Evolutionary conservation across 2,329 filamentous ascomycete species (phyloP), one percentile per base, ranked within the genome.

Genomic region (Epichloe sp.): DNA sequence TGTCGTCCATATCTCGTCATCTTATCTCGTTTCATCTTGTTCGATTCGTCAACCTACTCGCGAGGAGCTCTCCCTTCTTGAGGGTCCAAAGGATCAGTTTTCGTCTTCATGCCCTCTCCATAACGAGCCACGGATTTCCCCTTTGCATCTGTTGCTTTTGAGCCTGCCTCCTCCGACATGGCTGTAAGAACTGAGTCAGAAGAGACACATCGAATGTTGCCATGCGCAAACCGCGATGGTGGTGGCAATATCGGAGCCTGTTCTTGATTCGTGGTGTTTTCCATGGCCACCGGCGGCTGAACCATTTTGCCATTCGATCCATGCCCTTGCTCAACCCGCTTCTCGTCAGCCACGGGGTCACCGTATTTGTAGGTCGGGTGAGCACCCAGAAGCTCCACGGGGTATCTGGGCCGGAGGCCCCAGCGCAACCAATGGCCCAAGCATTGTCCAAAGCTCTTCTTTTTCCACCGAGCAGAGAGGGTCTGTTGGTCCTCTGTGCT

Each of bases 371-470:
- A 52, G 2, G 26, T 40, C 14, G 45, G 31, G 23, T 52, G 55
- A 14, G 55, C 53, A 8, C 55, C 57, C 7, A 59, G 47, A 31
- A 58, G 40, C 36, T 56, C 56, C 1, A 50, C 42, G 12, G 54
- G 55, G 6, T 56, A 57, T 23, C 51, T 38, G 14, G 53, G 51
- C 17, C 56, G 49, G 37, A 58, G 54, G 6, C 57, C 57, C 55
- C 54, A 55, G 17, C 48, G 55, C 31, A 56, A 19, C 56, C 57
- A 58, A 3, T 58, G 52, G 46, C 48, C 50, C 41, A 58, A 41
- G 19, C 49, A 47, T 1, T 26, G 53, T n/a, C 54, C 42, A 15
- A 52, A 43, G 1, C 31, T 46, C 8, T 56, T 47, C 23, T 23
- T 45, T 8, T 40, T 50, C 57, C 56, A 58, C 47, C 52, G 49